These are phyloP conservation scores for Dictyostelium intermedium DNA, from an alignment of 78 protist genomes.

Conservation along the genomic window DNA sequence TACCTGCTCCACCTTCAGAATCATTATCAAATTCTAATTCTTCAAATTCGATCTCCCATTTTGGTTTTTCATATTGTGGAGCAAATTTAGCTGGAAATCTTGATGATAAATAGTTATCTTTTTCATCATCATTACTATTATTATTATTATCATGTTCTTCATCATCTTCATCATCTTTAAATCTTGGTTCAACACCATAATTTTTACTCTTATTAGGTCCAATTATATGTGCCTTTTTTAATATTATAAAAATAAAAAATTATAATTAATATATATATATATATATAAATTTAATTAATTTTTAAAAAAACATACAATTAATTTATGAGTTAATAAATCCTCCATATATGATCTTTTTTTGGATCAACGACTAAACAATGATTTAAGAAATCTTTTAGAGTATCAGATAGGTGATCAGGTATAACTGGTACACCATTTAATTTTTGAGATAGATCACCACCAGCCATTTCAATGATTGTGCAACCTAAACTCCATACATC, in stretches of 20 bases:
- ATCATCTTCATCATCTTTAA: not conserved
- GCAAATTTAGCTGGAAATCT: not conserved
- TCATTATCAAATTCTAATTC: not conserved
- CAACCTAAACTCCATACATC: constrained; percentile 88
- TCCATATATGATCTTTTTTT: constrained; percentile 6
- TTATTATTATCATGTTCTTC: not conserved
- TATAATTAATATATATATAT: not conserved
- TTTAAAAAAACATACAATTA: not conserved
- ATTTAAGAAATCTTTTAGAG: not conserved
- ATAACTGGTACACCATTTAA: not conserved
- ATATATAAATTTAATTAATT: no score
- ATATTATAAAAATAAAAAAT: not conserved
- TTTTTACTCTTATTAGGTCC: not conserved
- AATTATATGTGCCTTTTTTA: not conserved
- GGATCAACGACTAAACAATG: not conserved
- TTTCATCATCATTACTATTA: not conserved
- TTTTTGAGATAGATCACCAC: constrained; percentile 32
- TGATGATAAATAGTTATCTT: not conserved
- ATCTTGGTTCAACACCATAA: not conserved
- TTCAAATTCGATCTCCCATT: not conserved
- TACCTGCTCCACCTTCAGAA: constrained; percentile 45
- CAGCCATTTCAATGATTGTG: constrained; percentile 83
- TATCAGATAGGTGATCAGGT: not conserved
- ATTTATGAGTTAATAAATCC: not conserved
- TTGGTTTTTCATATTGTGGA: not conserved